Evolutionary conservation across 176 grass and related monocot genomes (phyloP).

Genomic region (Luzula sylvatica): DNA sequence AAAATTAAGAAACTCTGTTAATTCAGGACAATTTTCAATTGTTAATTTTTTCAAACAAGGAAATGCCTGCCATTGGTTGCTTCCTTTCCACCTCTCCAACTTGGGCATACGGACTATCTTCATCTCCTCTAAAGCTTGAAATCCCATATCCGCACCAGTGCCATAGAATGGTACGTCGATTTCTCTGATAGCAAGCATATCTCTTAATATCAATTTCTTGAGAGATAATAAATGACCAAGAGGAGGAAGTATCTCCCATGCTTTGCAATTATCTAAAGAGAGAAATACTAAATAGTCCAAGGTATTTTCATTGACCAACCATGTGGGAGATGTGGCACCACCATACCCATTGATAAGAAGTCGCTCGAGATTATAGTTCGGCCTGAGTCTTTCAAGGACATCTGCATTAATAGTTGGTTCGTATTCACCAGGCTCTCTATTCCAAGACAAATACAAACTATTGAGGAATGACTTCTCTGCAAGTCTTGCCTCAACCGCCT

Average conservation of each 20-base stretch:
- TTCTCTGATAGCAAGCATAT: neutral
- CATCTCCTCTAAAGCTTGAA: slow-evolving; percentile 25
- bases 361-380: slow-evolving; percentile 13
- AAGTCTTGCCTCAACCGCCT: slow-evolving; percentile 5
- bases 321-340: slow-evolving; percentile 1
- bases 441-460: slow-evolving; percentile 17
- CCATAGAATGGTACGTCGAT: neutral
- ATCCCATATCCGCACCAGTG: neutral
- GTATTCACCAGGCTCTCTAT: neutral
- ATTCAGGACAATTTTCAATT: neutral
- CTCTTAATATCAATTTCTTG: neutral
- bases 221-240: slow-evolving; percentile 1
- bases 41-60: slow-evolving; percentile 5
- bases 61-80: neutral
- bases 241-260: neutral
- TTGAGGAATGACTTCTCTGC: slow-evolving; percentile 12
- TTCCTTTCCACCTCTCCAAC: neutral
- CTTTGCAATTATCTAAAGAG: slow-evolving; percentile 15
- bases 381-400: slow-evolving; percentile 27
- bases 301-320: slow-evolving; percentile 27
- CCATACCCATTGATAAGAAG: slow-evolving; percentile 15
- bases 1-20: slow-evolving; percentile 6
- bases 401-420: neutral
- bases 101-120: neutral
- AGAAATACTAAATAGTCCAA: neutral